Percentiles rank a stretch among this genome's conserved stretches.
These are phyloP conservation scores for Bacterosira constricta DNA, from an alignment of 108 stramenopile genomes.

Conservation along the genomic window DNA sequence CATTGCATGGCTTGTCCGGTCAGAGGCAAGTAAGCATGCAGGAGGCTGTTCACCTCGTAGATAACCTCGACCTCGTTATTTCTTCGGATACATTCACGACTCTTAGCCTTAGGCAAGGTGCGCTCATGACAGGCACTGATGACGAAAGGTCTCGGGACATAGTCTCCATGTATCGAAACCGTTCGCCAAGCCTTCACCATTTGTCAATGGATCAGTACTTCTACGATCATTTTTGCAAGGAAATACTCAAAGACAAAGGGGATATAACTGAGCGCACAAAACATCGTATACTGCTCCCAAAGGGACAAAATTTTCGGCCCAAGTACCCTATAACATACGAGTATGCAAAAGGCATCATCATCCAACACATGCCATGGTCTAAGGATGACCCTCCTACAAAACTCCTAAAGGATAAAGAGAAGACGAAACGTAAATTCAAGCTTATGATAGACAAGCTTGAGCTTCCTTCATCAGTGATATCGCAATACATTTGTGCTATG, in stretches of 20 bases:
- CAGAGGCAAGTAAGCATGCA: not conserved
- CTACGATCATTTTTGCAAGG: not conserved
- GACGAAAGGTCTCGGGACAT: not conserved
- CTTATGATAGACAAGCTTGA: not conserved
- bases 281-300: not conserved
- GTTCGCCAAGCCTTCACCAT: not conserved
- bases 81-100: not conserved
- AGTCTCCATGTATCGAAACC: not conserved
- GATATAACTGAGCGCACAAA: not conserved
- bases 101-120: not conserved
- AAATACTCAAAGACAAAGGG: not conserved
- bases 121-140: not conserved
- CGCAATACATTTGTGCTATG: not conserved
- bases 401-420: not conserved
- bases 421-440: not conserved
- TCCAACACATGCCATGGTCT: conserved; percentile 15
- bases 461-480: not conserved
- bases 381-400: not conserved
- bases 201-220: not conserved
- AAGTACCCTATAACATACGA: conserved; percentile 7
- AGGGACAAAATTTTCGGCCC: conserved; percentile 2
- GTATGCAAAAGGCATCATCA: conserved; percentile 15
- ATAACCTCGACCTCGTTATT: not conserved
- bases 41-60: not conserved
- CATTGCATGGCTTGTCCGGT: not conserved